A percentile compares a stretch with the other conserved stretches of the same genome.
Evolutionary conservation across 2,329 filamentous ascomycete genomes (phyloP).

Genomic region (Fusarium caatingaense): DNA sequence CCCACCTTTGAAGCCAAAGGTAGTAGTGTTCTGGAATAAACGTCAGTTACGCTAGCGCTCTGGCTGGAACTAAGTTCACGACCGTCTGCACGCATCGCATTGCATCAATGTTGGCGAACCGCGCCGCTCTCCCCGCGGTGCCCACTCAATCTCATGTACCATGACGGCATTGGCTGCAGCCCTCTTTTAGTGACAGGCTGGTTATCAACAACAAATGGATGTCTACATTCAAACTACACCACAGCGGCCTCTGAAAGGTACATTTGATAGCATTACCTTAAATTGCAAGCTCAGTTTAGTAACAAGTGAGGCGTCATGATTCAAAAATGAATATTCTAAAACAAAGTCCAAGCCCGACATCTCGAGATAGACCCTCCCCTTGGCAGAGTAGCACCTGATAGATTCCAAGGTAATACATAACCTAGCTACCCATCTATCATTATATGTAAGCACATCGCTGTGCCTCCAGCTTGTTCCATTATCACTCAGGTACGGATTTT

Average conservation of each 20-base stretch:
- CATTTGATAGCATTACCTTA: neutral
- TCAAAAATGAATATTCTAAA: neutral
- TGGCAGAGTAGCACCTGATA: neutral
- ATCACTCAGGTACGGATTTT: neutral
- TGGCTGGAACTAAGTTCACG: slow-evolving; percentile 13
- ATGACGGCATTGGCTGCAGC: slow-evolving; percentile 39
- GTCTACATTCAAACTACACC: neutral
- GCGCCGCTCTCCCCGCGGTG: slow-evolving; percentile 35
- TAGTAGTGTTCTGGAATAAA: slow-evolving; percentile 42
- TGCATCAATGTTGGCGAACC: slow-evolving; percentile 30
- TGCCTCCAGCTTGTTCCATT: neutral
- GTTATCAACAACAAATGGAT: slow-evolving; percentile 12
- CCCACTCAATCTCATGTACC: slow-evolving; percentile 31
- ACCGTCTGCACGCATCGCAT: slow-evolving; percentile 12
- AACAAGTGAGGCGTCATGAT: neutral
- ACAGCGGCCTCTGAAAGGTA: neutral
- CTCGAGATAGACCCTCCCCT: neutral
- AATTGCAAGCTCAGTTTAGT: neutral
- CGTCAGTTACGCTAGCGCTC: slow-evolving; percentile 31
- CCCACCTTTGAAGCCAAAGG: slow-evolving; percentile 7
- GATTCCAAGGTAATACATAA: neutral
- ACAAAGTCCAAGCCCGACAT: neutral
- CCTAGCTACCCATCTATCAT: neutral
- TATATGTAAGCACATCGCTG: slow-evolving; percentile 9
- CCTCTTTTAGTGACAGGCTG: slow-evolving; percentile 18